Percentiles rank a stretch among this genome's conserved stretches.
These are phyloP conservation scores for Trichoderma reesei DNA, from an alignment of 495 filamentous ascomycete genomes.

Conservation along the genomic window DNA sequence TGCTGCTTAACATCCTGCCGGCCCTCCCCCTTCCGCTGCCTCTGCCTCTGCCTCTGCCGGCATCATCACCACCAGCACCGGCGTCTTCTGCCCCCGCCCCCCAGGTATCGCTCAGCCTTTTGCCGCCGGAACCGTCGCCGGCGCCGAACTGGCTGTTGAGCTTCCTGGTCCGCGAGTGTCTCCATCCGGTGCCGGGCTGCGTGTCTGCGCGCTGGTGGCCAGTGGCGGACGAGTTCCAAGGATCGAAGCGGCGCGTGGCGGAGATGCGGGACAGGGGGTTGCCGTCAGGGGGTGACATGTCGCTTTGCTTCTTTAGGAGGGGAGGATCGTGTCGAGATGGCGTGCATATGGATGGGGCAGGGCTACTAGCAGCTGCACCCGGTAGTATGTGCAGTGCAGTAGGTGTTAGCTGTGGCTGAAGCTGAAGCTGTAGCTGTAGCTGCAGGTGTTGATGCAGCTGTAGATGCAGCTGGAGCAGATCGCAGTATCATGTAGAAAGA, in stretches of 20 bases:
- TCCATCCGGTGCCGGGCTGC: constrained; percentile 53
- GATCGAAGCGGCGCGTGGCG: constrained; percentile 50
- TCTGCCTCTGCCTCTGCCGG: constrained; percentile 20
- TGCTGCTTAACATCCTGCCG: too few relatives aligned
- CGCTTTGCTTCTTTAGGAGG: constrained; percentile 10
- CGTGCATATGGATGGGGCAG: neutral
- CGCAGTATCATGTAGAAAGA: neutral
- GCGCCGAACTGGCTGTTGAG: constrained; percentile 56
- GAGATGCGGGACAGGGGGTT: constrained; percentile 13
- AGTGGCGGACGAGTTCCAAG: constrained; percentile 71
- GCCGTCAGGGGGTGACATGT: constrained; percentile 20
- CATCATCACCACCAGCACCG: constrained; percentile 32
- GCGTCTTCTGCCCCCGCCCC: constrained; percentile 42
- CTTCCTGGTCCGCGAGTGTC: constrained; percentile 55
- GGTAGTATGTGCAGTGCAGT: too few relatives aligned
- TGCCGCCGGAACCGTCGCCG: constrained; percentile 35
- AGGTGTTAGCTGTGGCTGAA: too few relatives aligned
- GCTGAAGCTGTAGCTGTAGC: too few relatives aligned
- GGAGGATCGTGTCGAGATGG: neutral
- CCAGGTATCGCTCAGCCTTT: constrained; percentile 47
- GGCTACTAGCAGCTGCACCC: too few relatives aligned
- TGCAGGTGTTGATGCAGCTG: too few relatives aligned
- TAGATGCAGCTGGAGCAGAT: too few relatives aligned
- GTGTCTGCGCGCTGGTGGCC: constrained; percentile 73
- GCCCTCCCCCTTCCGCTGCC: too few relatives aligned